Conservation (phyloP, 768 basidiomycete genomes). For the Hygrophoropsis aurantiaca region DNA sequence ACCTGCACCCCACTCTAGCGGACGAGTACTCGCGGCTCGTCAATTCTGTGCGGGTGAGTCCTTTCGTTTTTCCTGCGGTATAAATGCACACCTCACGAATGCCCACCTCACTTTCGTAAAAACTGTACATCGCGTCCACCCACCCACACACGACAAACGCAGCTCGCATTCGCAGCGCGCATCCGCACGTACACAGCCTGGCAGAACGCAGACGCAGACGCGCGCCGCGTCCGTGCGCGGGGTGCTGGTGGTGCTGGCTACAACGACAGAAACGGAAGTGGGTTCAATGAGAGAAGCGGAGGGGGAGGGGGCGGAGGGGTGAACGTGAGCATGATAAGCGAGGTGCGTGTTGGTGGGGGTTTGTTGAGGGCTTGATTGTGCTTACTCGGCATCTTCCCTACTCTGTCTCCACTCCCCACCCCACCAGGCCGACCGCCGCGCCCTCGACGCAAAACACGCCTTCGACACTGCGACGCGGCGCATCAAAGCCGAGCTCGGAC, state of each 20-base stretch:
- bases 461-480: constrained; percentile 87
- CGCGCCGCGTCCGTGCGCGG: constrained; percentile 68
- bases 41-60: constrained; percentile 76
- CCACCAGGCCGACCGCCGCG: constrained; percentile 77
- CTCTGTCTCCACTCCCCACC: too few relatives aligned
- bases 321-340: too few relatives aligned
- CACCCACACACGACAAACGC: neutral
- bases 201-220: constrained; percentile 78
- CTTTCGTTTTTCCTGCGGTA: neutral
- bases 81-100: too few relatives aligned
- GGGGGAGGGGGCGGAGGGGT: too few relatives aligned
- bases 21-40: constrained; percentile 96
- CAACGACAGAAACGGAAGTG: too few relatives aligned
- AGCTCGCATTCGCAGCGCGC: constrained; percentile 89
- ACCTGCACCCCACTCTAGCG: constrained; percentile 34
- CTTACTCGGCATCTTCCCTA: too few relatives aligned
- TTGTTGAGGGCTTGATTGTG: too few relatives aligned
- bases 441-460: constrained; percentile 80
- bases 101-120: too few relatives aligned
- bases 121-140: neutral
- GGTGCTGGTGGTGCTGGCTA: too few relatives aligned
- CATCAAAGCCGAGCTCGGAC: constrained; percentile 83
- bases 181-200: constrained; percentile 79
- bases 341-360: too few relatives aligned
- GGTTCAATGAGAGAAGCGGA: too few relatives aligned